Evolutionary conservation across 2,329 filamentous ascomycete species (phyloP).

Genomic region (Rutstroemia sp.): DNA sequence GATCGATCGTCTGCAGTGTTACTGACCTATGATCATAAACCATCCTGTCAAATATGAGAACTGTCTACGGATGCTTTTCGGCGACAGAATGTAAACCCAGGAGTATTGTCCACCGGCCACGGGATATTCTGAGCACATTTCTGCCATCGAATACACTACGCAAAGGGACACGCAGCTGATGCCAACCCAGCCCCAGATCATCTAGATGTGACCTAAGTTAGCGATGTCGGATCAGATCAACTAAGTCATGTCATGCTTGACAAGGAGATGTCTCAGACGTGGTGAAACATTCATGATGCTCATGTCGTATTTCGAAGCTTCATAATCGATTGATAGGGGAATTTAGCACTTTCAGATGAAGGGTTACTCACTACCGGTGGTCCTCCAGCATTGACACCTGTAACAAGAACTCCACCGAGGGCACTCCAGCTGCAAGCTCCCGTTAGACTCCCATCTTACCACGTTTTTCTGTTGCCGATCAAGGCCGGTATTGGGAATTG

Average conservation of each 20-base stretch:
- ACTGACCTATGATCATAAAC: constrained; percentile 39
- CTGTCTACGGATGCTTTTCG: constrained; percentile 36
- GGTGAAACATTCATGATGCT: constrained; percentile 4
- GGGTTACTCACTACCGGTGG: constrained; percentile 37
- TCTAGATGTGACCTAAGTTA: constrained; percentile 22
- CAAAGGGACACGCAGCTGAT: constrained; percentile 43
- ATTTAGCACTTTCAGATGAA: constrained; percentile 3
- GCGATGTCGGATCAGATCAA: not conserved
- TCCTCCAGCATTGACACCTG: constrained; percentile 47
- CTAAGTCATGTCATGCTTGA: constrained; percentile 8
- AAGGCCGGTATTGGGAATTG: constrained; percentile 5
- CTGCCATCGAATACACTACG: constrained; percentile 51
- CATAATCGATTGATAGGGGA: constrained; percentile 8
- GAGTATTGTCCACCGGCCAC: constrained; percentile 50
- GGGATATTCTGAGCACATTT: constrained; percentile 50
- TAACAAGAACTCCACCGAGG: constrained; percentile 46
- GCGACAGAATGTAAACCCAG: constrained; percentile 50
- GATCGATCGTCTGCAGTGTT: not conserved
- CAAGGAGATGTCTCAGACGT: constrained; percentile 8
- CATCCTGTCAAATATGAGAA: constrained; percentile 40
- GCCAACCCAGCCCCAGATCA: constrained; percentile 50
- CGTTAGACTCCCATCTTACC: constrained; percentile 13
- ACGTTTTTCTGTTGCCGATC: constrained; percentile 11
- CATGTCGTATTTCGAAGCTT: constrained; percentile 2
- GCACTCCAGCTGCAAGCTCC: constrained; percentile 41